A percentile compares a stretch with the other conserved stretches of the same genome.
These are phyloP conservation scores for Eleusine coracana DNA, from an alignment of 176 grass and related monocot genomes.

Conservation along the genomic window DNA sequence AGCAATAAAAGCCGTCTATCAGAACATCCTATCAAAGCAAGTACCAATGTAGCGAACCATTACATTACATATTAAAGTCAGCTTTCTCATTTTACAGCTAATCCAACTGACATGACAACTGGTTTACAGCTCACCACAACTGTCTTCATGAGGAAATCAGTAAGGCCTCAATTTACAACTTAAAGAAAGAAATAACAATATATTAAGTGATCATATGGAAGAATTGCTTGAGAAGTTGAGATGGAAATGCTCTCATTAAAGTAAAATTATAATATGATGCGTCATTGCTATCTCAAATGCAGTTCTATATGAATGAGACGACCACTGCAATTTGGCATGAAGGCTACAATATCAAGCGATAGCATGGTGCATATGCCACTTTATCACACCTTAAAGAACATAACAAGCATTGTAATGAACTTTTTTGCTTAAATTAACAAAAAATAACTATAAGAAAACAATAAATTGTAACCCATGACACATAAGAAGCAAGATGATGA, in stretches of 20 bases:
- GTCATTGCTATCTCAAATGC: not conserved
- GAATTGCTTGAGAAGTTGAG: not conserved
- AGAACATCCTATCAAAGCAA: not conserved
- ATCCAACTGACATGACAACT: constrained; percentile 19
- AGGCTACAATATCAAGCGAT: not conserved
- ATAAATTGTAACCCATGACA: not conserved
- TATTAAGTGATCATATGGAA: not conserved
- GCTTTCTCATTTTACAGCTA: constrained; percentile 24
- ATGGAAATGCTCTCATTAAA: not conserved
- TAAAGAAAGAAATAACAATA: not conserved
- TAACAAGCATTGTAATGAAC: not conserved
- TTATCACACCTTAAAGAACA: not conserved
- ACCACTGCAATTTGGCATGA: not conserved
- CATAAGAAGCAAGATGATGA: not conserved
- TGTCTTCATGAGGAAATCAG: constrained; percentile 14
- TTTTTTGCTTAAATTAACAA: not conserved
- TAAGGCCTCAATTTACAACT: constrained; percentile 3
- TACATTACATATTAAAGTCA: constrained; percentile 3
- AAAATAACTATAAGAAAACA: not conserved
- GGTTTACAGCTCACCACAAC: constrained; percentile 14
- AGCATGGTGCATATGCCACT: not conserved
- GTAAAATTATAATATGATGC: not conserved
- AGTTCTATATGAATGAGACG: not conserved
- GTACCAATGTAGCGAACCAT: not conserved
- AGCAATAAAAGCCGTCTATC: not conserved